A percentile compares a stretch with the other conserved stretches of the same genome.
These are phyloP conservation scores for Fusarium penzigii DNA, from an alignment of 2,329 filamentous ascomycete genomes.

Conservation along the genomic window DNA sequence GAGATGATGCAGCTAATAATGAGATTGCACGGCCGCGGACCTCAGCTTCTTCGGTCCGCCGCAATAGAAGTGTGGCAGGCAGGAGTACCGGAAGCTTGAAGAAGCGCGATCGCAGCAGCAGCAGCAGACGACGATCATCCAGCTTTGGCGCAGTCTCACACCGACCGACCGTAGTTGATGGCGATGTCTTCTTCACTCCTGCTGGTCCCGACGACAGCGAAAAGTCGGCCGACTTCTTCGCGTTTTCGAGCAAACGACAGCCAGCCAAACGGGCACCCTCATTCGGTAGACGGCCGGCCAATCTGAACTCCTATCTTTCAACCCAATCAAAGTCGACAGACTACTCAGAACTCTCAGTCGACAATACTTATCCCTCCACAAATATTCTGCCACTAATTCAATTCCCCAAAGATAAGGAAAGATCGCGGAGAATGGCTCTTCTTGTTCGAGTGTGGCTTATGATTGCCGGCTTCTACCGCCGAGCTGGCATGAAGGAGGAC, in stretches of 20 bases:
- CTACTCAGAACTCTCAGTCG: conserved; percentile 40
- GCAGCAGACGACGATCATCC: conserved; percentile 46
- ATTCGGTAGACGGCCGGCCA: conserved; percentile 45
- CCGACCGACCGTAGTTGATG: conserved; percentile 47
- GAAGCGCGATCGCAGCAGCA: conserved; percentile 52
- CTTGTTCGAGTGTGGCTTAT: conserved; percentile 86
- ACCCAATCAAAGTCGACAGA: conserved; percentile 42
- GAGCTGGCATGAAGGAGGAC: conserved; percentile 78
- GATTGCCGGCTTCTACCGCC: conserved; percentile 83
- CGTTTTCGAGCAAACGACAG: conserved; percentile 42
- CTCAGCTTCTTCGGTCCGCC: conserved; percentile 33
- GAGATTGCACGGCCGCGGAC: conserved; percentile 37
- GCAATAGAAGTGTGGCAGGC: conserved; percentile 47
- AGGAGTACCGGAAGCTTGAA: conserved; percentile 52
- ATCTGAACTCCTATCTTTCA: conserved; percentile 48
- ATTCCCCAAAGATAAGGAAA: conserved; percentile 56
- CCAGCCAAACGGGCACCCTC: conserved; percentile 41
- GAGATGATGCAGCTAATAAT: conserved; percentile 53
- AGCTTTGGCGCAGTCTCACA: conserved; percentile 44
- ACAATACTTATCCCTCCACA: conserved; percentile 46
- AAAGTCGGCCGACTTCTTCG: conserved; percentile 47
- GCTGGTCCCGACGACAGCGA: conserved; percentile 38
- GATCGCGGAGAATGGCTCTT: conserved; percentile 50
- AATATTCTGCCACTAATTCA: conserved; percentile 53
- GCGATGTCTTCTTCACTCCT: conserved; percentile 53